phyloP scores from a whole-genome alignment of 2,329 filamentous ascomycete species.

The Xylariomycetidae sp. region DNA sequence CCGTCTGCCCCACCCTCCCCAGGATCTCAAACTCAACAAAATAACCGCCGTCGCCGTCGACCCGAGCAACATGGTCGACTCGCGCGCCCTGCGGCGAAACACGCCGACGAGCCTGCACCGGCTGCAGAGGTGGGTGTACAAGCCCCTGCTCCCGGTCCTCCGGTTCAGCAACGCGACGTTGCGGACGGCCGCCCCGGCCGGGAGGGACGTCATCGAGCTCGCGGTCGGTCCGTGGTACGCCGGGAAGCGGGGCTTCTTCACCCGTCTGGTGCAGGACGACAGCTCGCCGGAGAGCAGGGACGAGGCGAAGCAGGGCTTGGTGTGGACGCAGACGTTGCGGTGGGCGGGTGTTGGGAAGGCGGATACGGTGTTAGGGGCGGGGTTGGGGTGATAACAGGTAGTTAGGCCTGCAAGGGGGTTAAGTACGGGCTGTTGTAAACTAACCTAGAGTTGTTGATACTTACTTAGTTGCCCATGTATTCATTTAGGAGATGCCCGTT shows the following conservation, averaged over 20 bases:
- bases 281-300: slow-evolving; percentile 27
- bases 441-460: no score
- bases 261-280: slow-evolving; percentile 17
- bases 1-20: background rate
- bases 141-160: slow-evolving; percentile 20
- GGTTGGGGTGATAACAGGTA: no score
- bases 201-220: slow-evolving; percentile 11
- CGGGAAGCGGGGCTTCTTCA: slow-evolving; percentile 30
- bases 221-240: slow-evolving; percentile 17
- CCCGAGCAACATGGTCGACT: slow-evolving; percentile 27
- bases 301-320: slow-evolving; percentile 20
- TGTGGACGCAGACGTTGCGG: slow-evolving; percentile 28
- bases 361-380: no score
- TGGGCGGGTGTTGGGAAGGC: slow-evolving; percentile 22
- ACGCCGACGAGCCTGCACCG: slow-evolving; percentile 22
- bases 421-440: no score
- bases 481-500: no score
- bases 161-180: slow-evolving; percentile 27
- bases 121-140: slow-evolving; percentile 21
- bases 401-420: no score
- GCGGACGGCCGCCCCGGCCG: slow-evolving; percentile 24
- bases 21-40: slow-evolving; percentile 18
- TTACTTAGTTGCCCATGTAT: no score
- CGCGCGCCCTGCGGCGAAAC: slow-evolving; percentile 29
- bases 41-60: slow-evolving; percentile 22